Percentiles rank a stretch among this genome's conserved stretches.
Evolutionary conservation across 1,284 basidiomycete genomes (phyloP).

Genomic region (Coniophora puteana): DNA sequence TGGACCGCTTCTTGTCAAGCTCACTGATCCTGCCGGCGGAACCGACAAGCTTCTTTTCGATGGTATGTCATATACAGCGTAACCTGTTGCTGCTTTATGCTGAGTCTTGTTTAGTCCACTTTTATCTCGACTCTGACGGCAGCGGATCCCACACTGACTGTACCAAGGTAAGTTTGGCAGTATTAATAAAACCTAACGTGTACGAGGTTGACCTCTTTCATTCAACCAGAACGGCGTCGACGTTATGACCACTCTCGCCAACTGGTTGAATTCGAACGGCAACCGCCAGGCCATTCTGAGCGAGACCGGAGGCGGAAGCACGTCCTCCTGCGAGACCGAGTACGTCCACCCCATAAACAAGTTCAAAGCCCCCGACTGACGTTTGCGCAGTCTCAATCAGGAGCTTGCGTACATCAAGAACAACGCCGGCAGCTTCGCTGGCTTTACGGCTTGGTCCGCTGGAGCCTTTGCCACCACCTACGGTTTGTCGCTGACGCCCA

Average conservation of each 20-base stretch:
- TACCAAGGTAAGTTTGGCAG: slow-evolving; percentile 39
- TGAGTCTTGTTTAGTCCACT: slow-evolving; percentile 41
- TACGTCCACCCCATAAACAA: slow-evolving; percentile 13
- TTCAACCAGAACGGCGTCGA: slow-evolving; percentile 38
- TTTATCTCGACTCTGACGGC: slow-evolving; percentile 59
- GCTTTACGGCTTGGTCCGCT: slow-evolving; percentile 48
- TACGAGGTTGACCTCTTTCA: not conserved
- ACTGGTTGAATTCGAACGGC: slow-evolving; percentile 44
- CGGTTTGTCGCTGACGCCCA: slow-evolving; percentile 33
- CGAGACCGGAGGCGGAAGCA: slow-evolving; percentile 58
- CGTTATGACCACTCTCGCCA: slow-evolving; percentile 40
- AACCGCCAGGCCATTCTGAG: slow-evolving; percentile 53
- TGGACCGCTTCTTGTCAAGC: slow-evolving; percentile 42
- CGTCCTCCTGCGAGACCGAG: slow-evolving; percentile 43
- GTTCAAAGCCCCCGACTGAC: no score
- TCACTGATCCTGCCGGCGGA: slow-evolving; percentile 52
- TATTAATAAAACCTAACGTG: no score
- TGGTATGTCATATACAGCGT: slow-evolving; percentile 24
- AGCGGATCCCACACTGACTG: slow-evolving; percentile 49
- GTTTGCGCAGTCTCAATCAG: no score
- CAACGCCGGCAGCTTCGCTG: slow-evolving; percentile 40
- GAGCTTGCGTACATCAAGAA: slow-evolving; percentile 46
- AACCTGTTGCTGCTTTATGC: not conserved
- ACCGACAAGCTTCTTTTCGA: slow-evolving; percentile 54
- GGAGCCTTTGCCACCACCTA: slow-evolving; percentile 35